Base-by-base conservation (phyloP, 2,329 filamentous ascomycete species). In the Cladosporium sp. region DNA sequence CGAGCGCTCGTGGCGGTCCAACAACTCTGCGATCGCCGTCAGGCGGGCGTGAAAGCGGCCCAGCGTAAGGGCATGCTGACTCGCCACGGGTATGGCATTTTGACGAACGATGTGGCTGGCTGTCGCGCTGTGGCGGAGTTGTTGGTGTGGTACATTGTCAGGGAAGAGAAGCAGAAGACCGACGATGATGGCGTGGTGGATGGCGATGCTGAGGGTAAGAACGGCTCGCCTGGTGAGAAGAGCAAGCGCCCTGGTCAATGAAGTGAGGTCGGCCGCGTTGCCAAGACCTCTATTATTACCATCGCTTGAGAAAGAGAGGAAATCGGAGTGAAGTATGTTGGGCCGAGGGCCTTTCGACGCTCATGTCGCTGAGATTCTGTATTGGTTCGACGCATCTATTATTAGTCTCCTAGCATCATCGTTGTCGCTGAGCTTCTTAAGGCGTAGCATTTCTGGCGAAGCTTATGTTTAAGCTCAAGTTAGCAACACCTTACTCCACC, bases 81-180 rank as follows among this genome's bases (percentile, higher is more conserved):
- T 19, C 12, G 39, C 7, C 39, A 25, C 32, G 40, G 52, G 6
- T 42, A 47, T 6, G 9, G 12, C 19, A 32, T 47, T 40, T 20
- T 55, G 34, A 8, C 34, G 13, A 24, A 15, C 19, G 52, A 55
- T 25, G 12, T 55, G 19, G n/a, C 19, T 4, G 25, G 22, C 17
- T 55, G 52, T n/a, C 40, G 52, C 19, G 13, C 20, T 13, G 40
- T 55, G 52, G 52, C 52, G 9, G 52, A 47, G 8, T 5, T 55
- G 40, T 20, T 55, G 32, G 40, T 55, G 8, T 17, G 3, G 8
- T 55, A 47, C 32, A 55, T 55, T 37, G 52, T 37, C 19, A 32
- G 15, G 19, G 52, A 55, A 25, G 17, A 40, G 28, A 40, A 55
- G 9, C 19, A 55, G 40, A 32, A 44, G 13, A 19, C 3, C 8